Percentiles rank a stretch among this genome's conserved stretches.
These are phyloP conservation scores for Aspergillus uvarum DNA, from an alignment of 2,329 filamentous ascomycete genomes.

Conservation along the genomic window DNA sequence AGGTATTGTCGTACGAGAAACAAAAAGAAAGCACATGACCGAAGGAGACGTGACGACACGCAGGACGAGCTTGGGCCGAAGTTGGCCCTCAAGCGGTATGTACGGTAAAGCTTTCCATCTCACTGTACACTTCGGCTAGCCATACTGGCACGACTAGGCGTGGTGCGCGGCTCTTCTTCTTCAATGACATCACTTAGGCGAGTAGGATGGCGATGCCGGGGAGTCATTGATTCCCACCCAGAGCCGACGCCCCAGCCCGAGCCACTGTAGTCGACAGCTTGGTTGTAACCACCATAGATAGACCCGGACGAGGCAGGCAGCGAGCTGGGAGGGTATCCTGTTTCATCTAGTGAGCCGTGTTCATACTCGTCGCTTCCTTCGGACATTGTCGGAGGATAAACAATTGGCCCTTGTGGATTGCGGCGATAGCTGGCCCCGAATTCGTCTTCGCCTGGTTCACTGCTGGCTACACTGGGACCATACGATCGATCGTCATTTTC, in stretches of 20 bases:
- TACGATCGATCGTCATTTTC: conserved; percentile 50
- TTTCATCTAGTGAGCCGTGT: conserved; percentile 47
- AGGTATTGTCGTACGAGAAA: conserved; percentile 10
- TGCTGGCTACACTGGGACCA: conserved; percentile 51
- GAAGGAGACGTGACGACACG: conserved; percentile 4
- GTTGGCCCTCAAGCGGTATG: conserved; percentile 11
- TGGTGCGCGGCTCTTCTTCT: conserved; percentile 75
- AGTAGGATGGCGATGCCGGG: conserved; percentile 80
- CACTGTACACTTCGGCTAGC: conserved; percentile 43
- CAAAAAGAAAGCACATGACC: conserved; percentile 2
- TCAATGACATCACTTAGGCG: conserved; percentile 84
- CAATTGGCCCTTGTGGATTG: conserved; percentile 62
- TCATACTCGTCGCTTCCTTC: conserved; percentile 58
- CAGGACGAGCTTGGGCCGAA: conserved; percentile 4
- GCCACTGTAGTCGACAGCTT: conserved; percentile 63
- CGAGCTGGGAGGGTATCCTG: conserved; percentile 26
- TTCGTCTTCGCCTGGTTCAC: conserved; percentile 68
- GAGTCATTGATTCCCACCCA: conserved; percentile 73
- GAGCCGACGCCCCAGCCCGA: conserved; percentile 64
- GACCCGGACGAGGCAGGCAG: conserved; percentile 28
- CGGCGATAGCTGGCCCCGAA: conserved; percentile 65
- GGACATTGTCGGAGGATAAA: conserved; percentile 51
- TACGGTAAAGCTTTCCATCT: conserved; percentile 13
- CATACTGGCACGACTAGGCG: conserved; percentile 58
- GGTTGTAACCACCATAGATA: conserved; percentile 31